Conservation (phyloP, 495 filamentous ascomycete species). For the Penicillium pulvis region DNA sequence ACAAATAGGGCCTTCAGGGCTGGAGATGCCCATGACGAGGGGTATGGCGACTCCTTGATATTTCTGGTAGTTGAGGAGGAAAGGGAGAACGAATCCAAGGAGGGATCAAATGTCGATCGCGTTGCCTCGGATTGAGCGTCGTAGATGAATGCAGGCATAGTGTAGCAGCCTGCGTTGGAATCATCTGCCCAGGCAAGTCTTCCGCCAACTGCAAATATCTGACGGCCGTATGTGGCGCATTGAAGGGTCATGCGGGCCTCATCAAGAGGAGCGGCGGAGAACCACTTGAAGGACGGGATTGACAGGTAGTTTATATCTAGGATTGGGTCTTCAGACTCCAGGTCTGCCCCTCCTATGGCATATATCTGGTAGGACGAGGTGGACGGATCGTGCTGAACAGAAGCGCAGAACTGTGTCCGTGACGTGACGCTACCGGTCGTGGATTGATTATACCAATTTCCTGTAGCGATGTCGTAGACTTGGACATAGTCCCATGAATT, state of each 20-base stretch:
- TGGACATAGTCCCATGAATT: constrained; percentile 21
- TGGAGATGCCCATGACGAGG: constrained; percentile 10
- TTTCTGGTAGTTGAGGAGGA: constrained; percentile 13
- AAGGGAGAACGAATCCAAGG: constrained; percentile 5
- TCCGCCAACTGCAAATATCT: constrained; percentile 24
- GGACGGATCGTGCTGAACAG: constrained; percentile 15
- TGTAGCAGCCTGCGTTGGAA: constrained; percentile 14
- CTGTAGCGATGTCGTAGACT: constrained; percentile 18
- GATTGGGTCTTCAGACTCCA: neutral
- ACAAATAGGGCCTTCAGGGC: constrained; percentile 2
- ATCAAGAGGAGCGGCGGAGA: constrained; percentile 6
- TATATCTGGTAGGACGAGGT: constrained; percentile 18
- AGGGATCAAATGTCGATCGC: constrained; percentile 8
- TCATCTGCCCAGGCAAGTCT: constrained; percentile 15
- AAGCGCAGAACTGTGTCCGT: constrained; percentile 20
- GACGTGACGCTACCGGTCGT: constrained; percentile 11
- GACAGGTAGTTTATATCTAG: constrained; percentile 9
- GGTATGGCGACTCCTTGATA: constrained; percentile 15
- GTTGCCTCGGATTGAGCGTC: constrained; percentile 18
- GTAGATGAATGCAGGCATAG: constrained; percentile 20
- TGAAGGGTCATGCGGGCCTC: constrained; percentile 16
- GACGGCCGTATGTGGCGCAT: constrained; percentile 16
- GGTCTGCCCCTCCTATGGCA: constrained; percentile 4
- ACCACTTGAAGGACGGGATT: constrained; percentile 25
- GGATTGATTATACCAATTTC: constrained; percentile 23